These are phyloP conservation scores for Helotiales sp. DNA, from an alignment of 2,329 filamentous ascomycete genomes.

Conservation along the genomic window DNA sequence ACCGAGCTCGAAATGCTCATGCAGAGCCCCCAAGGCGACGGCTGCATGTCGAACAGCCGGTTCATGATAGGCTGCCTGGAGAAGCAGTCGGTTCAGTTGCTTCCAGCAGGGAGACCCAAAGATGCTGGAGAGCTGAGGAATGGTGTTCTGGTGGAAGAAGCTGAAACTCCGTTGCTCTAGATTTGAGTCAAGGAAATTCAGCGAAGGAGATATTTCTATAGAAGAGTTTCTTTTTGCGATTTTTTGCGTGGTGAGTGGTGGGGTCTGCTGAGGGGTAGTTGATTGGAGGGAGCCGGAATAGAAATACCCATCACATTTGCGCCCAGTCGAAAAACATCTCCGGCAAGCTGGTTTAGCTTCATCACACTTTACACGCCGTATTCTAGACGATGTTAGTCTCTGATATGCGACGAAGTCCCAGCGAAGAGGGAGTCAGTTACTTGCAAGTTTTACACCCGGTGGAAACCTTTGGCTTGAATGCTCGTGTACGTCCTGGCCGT, in stretches of 20 bases:
- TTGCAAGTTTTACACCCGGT: slow-evolving; percentile 9
- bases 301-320: slow-evolving; percentile 31
- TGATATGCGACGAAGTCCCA: no score
- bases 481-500: background rate
- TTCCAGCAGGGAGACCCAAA: slow-evolving; percentile 27
- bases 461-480: slow-evolving; percentile 5
- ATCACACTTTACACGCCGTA: slow-evolving; percentile 45
- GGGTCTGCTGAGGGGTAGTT: background rate
- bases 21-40: slow-evolving; percentile 30
- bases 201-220: background rate
- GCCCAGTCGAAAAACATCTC: slow-evolving; percentile 28
- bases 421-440: background rate
- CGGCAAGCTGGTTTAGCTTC: slow-evolving; percentile 30
- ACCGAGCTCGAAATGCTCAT: slow-evolving; percentile 13
- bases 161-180: slow-evolving; percentile 26
- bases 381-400: slow-evolving; percentile 45
- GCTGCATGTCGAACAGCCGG: slow-evolving; percentile 30
- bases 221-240: background rate
- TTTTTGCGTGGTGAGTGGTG: background rate
- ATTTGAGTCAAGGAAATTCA: background rate
- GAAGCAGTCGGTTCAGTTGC: slow-evolving; percentile 23
- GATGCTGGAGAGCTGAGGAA: slow-evolving; percentile 25
- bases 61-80: slow-evolving; percentile 28
- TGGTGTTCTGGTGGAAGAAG: slow-evolving; percentile 29
- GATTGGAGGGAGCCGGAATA: background rate